Percentiles rank a stretch among this genome's conserved stretches.
Conservation (phyloP, 1,284 basidiomycete species). For the Chalciporus sp. region DNA sequence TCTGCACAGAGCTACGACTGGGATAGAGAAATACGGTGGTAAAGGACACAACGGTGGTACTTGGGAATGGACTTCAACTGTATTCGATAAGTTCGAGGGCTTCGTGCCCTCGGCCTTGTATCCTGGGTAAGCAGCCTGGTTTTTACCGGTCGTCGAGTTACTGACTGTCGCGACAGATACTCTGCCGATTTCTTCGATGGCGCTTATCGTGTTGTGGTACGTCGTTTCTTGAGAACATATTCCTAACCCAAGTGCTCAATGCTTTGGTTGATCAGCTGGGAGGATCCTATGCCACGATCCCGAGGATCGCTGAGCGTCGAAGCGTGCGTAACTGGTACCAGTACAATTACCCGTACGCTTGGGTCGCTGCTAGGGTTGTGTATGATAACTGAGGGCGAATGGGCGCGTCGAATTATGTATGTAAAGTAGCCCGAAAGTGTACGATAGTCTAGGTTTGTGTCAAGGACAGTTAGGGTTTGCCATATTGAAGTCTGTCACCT, state of each 20-base stretch:
- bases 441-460: background rate
- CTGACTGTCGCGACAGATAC: constrained; percentile 50
- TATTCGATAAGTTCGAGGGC: constrained; percentile 73
- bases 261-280: constrained; percentile 61
- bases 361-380: constrained; percentile 69
- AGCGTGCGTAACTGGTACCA: constrained; percentile 87
- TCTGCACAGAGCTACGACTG: constrained; percentile 61
- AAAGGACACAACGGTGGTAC: constrained; percentile 89
- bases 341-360: constrained; percentile 75
- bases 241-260: background rate
- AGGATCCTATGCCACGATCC: constrained; percentile 88
- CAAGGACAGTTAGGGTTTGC: background rate
- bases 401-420: background rate
- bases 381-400: constrained; percentile 54
- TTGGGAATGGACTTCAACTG: constrained; percentile 98
- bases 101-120: constrained; percentile 79
- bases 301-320: constrained; percentile 75
- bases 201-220: constrained; percentile 82
- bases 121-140: constrained; percentile 59
- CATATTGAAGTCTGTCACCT: too few species aligned
- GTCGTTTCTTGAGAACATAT: constrained; percentile 28
- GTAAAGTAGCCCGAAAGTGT: background rate
- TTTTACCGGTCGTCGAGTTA: background rate
- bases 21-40: constrained; percentile 46
- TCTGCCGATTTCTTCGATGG: constrained; percentile 89